A percentile compares a stretch with the other conserved stretches of the same genome.
Conservation (phyloP, 1,284 basidiomycete species). For the Melampsora larici-populina region DNA sequence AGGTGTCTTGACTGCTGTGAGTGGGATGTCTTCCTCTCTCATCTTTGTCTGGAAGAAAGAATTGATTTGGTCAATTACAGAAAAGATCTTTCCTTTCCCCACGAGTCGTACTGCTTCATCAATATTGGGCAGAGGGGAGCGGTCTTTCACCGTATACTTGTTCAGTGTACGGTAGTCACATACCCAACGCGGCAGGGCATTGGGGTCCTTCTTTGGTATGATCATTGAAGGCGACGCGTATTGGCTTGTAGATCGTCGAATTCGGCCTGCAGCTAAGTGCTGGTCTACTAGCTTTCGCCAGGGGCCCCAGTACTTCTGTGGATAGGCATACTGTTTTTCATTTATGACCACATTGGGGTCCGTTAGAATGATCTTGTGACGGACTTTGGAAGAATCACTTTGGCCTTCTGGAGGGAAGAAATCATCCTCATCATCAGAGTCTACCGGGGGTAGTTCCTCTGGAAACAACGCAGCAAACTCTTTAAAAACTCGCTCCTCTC, state of each 20-base stretch:
- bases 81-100: slow-evolving; percentile 50
- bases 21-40: slow-evolving; percentile 54
- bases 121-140: slow-evolving; percentile 40
- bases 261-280: slow-evolving; percentile 29
- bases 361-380: slow-evolving; percentile 4
- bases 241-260: slow-evolving; percentile 39
- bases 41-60: slow-evolving; percentile 56
- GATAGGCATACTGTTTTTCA: slow-evolving; percentile 29
- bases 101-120: not conserved
- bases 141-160: slow-evolving; percentile 44
- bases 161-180: slow-evolving; percentile 43
- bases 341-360: slow-evolving; percentile 26
- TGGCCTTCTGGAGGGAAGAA: too few relatives aligned
- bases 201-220: too few relatives aligned
- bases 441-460: too few relatives aligned
- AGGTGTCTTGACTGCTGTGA: slow-evolving; percentile 56
- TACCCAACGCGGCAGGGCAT: too few relatives aligned
- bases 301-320: too few relatives aligned
- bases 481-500: too few relatives aligned
- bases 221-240: too few relatives aligned
- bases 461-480: too few relatives aligned
- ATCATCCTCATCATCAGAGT: not conserved
- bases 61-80: slow-evolving; percentile 56
- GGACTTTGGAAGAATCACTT: not conserved
- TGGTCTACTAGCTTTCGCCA: slow-evolving; percentile 41